Evolutionary conservation across 306 rosid genomes (phyloP).

Genomic region (Fragaria vesca): DNA sequence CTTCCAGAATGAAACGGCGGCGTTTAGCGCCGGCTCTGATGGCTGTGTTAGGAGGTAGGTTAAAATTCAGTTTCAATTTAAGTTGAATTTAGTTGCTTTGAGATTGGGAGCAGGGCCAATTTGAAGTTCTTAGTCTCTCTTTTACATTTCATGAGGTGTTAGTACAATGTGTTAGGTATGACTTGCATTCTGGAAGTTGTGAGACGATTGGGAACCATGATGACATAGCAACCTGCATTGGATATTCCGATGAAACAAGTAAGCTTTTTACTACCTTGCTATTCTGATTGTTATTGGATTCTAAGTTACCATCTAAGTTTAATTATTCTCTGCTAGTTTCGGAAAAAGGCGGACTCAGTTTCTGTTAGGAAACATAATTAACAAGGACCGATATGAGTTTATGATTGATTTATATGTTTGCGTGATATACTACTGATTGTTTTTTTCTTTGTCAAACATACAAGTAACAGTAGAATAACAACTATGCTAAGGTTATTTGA

Average conservation of each 20-base stretch:
- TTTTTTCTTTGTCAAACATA: background rate
- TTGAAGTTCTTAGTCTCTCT: background rate
- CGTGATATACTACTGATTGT: background rate
- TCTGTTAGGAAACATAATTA: background rate
- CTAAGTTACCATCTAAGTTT: background rate
- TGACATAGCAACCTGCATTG: constrained; percentile 65
- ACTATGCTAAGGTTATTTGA: too few relatives aligned
- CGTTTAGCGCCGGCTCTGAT: constrained; percentile 60
- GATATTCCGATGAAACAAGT: constrained; percentile 72
- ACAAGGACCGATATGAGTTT: background rate
- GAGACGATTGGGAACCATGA: constrained; percentile 64
- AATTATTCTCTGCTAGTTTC: background rate
- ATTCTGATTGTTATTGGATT: background rate
- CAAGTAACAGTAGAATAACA: background rate
- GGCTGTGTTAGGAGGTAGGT: constrained; percentile 65
- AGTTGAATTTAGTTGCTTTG: too few relatives aligned
- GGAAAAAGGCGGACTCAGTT: background rate
- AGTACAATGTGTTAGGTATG: constrained; percentile 40
- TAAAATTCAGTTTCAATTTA: background rate
- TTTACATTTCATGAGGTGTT: background rate
- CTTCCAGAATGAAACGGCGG: constrained; percentile 53
- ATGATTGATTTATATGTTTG: background rate
- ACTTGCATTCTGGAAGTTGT: constrained; percentile 62
- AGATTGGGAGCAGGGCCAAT: too few relatives aligned
- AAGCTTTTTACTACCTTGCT: constrained; percentile 29